Conservation (phyloP, 495 filamentous ascomycete genomes). For the Penicillium soppii region DNA sequence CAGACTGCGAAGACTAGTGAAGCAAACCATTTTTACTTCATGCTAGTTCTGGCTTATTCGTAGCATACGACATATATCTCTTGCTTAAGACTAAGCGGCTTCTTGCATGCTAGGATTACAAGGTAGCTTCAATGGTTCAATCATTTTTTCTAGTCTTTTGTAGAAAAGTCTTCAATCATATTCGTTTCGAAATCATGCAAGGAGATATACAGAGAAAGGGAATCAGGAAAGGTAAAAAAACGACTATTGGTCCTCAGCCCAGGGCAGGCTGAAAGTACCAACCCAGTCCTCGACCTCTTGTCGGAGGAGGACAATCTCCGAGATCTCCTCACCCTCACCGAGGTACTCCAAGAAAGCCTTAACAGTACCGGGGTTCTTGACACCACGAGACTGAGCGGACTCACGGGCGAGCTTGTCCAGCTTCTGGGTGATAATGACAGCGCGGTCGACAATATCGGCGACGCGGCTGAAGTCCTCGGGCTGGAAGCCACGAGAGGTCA, state of each 20-base stretch:
- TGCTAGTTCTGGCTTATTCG: no score
- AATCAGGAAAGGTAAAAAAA: conserved; percentile 14
- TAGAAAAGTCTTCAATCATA: conserved; percentile 22
- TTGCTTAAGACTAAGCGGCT: no score
- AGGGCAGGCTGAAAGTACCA: conserved; percentile 85
- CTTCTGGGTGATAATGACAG: conserved; percentile 78
- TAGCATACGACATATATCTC: no score
- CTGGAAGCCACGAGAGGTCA: conserved; percentile 92
- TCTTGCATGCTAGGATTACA: no score
- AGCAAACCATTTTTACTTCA: no score
- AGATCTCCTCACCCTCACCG: conserved; percentile 75
- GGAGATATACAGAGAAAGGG: conserved; percentile 25
- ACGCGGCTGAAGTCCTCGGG: conserved; percentile 87
- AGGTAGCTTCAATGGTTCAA: no score
- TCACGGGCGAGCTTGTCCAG: conserved; percentile 79
- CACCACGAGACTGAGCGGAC: conserved; percentile 70
- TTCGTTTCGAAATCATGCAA: conserved; percentile 23
- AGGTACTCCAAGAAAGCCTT: conserved; percentile 84
- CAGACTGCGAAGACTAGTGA: no score
- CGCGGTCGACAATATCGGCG: conserved; percentile 89
- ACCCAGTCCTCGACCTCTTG: conserved; percentile 96
- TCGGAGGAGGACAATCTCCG: conserved; percentile 82
- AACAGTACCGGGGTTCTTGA: conserved; percentile 73
- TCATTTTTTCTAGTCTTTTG: neutral
- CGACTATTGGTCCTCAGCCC: conserved; percentile 56